phyloP scores from a whole-genome alignment of 83 land plant species.

The Picea mariana region DNA sequence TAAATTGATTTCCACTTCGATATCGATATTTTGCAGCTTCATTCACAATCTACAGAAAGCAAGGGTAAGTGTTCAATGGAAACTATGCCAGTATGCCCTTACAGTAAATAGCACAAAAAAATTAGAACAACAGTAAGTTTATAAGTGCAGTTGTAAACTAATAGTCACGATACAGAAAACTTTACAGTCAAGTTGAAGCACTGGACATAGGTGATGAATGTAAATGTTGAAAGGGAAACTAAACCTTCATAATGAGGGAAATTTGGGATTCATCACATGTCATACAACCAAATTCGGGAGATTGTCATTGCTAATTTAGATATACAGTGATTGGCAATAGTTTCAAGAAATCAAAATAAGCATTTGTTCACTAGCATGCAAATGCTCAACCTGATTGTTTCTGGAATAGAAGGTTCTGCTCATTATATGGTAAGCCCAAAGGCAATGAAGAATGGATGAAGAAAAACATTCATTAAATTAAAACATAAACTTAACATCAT shows the following conservation, averaged over 20 bases:
- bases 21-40: slow-evolving; percentile 99
- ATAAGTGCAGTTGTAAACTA: neutral
- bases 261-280: too few species aligned
- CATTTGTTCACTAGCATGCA: neutral
- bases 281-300: neutral
- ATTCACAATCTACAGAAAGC: slow-evolving; percentile 78
- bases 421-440: neutral
- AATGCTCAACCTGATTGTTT: neutral
- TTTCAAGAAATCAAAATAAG: neutral
- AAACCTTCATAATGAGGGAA: too few species aligned
- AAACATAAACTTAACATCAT: neutral
- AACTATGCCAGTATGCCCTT: neutral
- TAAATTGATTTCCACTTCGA: slow-evolving; percentile 95
- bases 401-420: neutral
- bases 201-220: too few species aligned
- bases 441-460: neutral
- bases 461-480: too few species aligned
- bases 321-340: neutral
- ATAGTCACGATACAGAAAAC: neutral
- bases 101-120: slow-evolving; percentile 10
- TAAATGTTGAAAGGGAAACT: too few species aligned
- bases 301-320: neutral
- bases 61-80: neutral
- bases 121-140: slow-evolving; percentile 1
- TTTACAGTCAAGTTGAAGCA: too few species aligned